These are phyloP conservation scores for Gossypium anomalum DNA, from an alignment of 345 rosid genomes.

Conservation along the genomic window DNA sequence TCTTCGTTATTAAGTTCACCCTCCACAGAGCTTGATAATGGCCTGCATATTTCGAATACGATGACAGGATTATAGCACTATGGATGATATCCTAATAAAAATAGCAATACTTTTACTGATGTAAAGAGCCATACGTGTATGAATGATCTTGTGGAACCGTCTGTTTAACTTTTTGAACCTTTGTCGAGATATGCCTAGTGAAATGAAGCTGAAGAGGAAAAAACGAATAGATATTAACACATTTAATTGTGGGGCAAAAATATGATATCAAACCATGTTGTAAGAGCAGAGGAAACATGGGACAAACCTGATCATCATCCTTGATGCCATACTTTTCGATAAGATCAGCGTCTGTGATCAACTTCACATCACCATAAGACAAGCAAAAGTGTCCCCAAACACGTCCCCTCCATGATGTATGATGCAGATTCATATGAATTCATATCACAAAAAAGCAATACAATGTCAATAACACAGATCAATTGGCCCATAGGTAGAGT, in stretches of 20 bases:
- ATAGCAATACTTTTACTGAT: neutral
- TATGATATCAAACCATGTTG: neutral
- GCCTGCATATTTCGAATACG: slow-evolving; percentile 24
- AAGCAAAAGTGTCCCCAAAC: slow-evolving; percentile 90
- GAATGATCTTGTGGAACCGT: slow-evolving; percentile 25
- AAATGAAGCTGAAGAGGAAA: slow-evolving; percentile 58
- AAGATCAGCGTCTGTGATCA: slow-evolving; percentile 45
- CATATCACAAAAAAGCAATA: neutral
- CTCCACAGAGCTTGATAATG: slow-evolving; percentile 18
- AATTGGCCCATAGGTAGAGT: no score
- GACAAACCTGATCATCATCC: slow-evolving; percentile 78
- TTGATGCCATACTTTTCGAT: slow-evolving; percentile 60
- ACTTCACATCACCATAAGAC: slow-evolving; percentile 48
- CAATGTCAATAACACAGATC: neutral
- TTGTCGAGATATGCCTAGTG: slow-evolving; percentile 46
- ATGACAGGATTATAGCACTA: neutral
- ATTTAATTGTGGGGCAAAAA: neutral
- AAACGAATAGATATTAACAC: neutral
- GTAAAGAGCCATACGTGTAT: slow-evolving; percentile 37
- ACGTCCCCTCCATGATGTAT: slow-evolving; percentile 53
- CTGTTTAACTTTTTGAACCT: slow-evolving; percentile 30
- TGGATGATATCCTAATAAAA: neutral
- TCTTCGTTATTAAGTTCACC: slow-evolving; percentile 21
- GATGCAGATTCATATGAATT: slow-evolving; percentile 4
- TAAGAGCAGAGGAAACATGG: neutral